Conservation (phyloP, 2,329 filamentous ascomycete genomes). For the Talaromyces pinophilus region DNA sequence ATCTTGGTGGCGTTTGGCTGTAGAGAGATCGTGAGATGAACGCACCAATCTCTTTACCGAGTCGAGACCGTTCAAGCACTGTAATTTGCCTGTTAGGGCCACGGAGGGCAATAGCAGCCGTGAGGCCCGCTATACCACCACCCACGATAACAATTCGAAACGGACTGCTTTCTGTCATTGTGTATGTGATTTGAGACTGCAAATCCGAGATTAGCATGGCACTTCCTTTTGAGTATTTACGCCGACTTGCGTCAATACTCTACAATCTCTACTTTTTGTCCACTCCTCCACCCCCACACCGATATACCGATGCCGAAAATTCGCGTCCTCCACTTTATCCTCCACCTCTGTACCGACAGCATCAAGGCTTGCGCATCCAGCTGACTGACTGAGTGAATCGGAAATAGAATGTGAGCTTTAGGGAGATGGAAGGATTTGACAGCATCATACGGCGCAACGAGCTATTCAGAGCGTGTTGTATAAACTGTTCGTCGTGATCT, state of each 20-base stretch:
- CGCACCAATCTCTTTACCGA: not conserved
- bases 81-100: not conserved
- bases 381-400: not conserved
- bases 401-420: conserved; percentile 31
- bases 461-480: not conserved
- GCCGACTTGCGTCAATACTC: not conserved
- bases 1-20: not conserved
- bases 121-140: not conserved
- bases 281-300: not conserved
- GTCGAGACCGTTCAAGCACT: not conserved
- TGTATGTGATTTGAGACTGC: not conserved
- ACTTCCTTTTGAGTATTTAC: not conserved
- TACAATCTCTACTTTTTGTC: not conserved
- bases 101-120: not conserved
- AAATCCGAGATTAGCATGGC: not conserved
- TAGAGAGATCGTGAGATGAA: not conserved
- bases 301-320: not conserved
- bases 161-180: not conserved
- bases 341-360: not conserved
- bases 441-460: not conserved
- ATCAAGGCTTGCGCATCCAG: not conserved
- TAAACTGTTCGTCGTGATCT: not conserved
- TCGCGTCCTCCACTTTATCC: not conserved
- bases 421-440: not conserved
- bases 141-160: not conserved